phyloP scores from a whole-genome alignment of 2,329 filamentous ascomycete genomes.

The Penicillium concentricum region DNA sequence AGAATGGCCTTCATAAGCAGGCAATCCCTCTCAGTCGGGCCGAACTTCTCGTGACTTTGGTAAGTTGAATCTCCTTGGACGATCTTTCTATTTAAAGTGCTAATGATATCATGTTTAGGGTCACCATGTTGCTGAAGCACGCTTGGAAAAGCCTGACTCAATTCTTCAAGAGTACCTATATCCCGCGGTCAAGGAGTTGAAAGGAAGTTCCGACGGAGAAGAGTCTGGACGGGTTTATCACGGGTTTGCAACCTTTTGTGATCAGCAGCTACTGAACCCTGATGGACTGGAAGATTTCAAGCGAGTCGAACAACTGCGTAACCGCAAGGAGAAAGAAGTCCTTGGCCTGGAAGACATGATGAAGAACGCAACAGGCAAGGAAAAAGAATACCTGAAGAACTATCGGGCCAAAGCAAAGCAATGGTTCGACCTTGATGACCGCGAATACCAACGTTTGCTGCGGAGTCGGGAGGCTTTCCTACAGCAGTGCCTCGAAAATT shows the following conservation, averaged over 20 bases:
- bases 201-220: conserved; percentile 62
- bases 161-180: conserved; percentile 85
- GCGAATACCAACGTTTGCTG: conserved; percentile 77
- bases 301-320: conserved; percentile 73
- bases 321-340: conserved; percentile 80
- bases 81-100: background rate
- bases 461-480: conserved; percentile 78
- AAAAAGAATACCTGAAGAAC: conserved; percentile 58
- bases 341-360: conserved; percentile 65
- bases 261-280: conserved; percentile 84
- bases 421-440: conserved; percentile 87
- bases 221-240: conserved; percentile 89
- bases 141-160: conserved; percentile 83
- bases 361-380: conserved; percentile 48
- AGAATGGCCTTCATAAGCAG: conserved; percentile 64
- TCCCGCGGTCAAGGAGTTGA: conserved; percentile 79
- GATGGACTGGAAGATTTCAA: conserved; percentile 81
- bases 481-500: conserved; percentile 88
- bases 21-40: conserved; percentile 70
- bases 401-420: conserved; percentile 72
- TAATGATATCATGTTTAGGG: conserved; percentile 50
- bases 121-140: conserved; percentile 82
- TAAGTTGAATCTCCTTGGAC: conserved; percentile 32
- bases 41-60: conserved; percentile 79
- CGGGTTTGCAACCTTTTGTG: conserved; percentile 92